These are phyloP conservation scores for Silybum marianum DNA, from an alignment of 129 eudicot genomes.

Conservation along the genomic window DNA sequence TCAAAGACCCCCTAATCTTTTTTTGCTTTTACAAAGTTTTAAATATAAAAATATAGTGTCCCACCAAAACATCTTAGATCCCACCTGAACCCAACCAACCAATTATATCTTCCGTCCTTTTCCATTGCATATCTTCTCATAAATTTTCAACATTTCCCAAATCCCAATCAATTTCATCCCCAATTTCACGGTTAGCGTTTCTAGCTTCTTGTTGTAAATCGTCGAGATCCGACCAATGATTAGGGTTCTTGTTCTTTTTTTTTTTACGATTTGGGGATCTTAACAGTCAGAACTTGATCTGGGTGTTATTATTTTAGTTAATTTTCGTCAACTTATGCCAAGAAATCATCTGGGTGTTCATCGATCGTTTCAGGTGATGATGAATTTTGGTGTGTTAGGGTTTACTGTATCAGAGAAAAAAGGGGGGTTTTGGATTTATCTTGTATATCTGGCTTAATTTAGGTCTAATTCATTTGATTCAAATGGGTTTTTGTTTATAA, in stretches of 20 bases:
- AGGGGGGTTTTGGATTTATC: background rate
- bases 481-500: conserved; percentile 31
- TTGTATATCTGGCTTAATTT: conserved; percentile 14
- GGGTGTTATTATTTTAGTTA: background rate
- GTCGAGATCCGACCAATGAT: background rate
- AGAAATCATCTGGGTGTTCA: too few relatives aligned
- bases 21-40: too few relatives aligned
- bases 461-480: background rate
- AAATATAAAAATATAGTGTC: too few relatives aligned
- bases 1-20: too few relatives aligned
- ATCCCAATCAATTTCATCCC: too few relatives aligned
- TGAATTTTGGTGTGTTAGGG: conserved; percentile 23
- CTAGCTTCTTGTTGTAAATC: background rate
- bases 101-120: background rate
- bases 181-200: background rate
- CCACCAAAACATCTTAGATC: too few relatives aligned
- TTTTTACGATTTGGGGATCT: background rate
- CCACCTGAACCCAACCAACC: too few relatives aligned
- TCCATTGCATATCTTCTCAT: background rate
- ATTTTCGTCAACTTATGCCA: too few relatives aligned
- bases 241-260: background rate
- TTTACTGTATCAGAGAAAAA: conserved; percentile 1
- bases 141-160: background rate
- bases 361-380: background rate
- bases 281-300: background rate